Base-by-base conservation (phyloP, 2,329 filamentous ascomycete species). In the Rasamsonia emersonii region DNA sequence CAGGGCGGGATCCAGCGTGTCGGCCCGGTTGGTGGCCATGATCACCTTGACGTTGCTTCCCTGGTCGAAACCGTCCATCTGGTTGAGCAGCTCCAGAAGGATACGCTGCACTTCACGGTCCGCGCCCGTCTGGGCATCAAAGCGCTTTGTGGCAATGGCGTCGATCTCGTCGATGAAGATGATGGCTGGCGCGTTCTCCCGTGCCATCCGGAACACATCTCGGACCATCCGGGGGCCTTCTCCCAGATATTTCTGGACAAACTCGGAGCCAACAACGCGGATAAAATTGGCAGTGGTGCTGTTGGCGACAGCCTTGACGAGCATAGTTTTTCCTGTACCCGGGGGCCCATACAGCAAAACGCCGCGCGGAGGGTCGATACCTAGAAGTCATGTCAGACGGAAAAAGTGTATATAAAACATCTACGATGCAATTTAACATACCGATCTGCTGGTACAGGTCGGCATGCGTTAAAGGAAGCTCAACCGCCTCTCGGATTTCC, bases 131-230 rank as follows among this genome's bases (percentile, higher is more conserved):
- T 98, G 91, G 15, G 91, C 91, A 58, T 98, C 91, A 65, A 98
- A 98, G 61, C 91, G 89, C 70, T 98, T 98, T 24, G 91, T 98
- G 39, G 91, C 91, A 51, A 98, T 96, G 42, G 91, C 91, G 56
- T 98, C 91, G 49, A 98, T 95, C 62, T 98, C 91, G 57, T 98
- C 91, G 57, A 98, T 98, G 72, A 98, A 98, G 65, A 98, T 98
- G 61, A 98, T 98, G 37, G 88, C 83, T 0, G 91, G 91, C 1
- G 86, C 89, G 68, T 98, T 98, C 69, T 98, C 91, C 41, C 91
- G 81, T 21, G 91, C 91, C 91, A 98, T 98, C 41, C 91, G 77
- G 75, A 98, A 98, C 24, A 98, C 91, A 59, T 98, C 91, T 53
- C 91, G 85, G 33, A 98, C 91, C 91, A 98, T 98, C 46, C 91